A percentile compares a stretch with the other conserved stretches of the same genome.
These are phyloP conservation scores for Aspergillus costaricaensis DNA, from an alignment of 2,329 filamentous ascomycete genomes.

Conservation along the genomic window DNA sequence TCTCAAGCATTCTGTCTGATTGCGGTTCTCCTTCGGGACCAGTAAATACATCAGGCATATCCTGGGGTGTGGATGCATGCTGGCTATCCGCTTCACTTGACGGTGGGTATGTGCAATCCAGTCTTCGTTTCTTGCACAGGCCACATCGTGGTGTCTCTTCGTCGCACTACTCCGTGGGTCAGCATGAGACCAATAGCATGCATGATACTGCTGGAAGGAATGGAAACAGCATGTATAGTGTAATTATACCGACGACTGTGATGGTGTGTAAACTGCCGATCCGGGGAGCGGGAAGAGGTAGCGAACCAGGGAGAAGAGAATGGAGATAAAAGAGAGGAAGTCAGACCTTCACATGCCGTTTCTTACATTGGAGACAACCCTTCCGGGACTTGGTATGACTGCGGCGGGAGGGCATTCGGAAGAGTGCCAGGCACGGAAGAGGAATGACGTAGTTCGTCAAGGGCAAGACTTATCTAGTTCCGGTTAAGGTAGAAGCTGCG, in stretches of 20 bases:
- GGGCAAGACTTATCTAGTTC: not conserved
- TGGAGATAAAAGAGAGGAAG: not conserved
- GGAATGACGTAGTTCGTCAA: conserved; percentile 1
- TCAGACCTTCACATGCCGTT: conserved; percentile 42
- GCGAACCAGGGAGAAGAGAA: not conserved
- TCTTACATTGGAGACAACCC: conserved; percentile 43
- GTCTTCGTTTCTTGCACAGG: conserved; percentile 39
- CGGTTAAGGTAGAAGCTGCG: no score
- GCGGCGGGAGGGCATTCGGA: conserved; percentile 34
- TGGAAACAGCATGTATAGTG: not conserved
- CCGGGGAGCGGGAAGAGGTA: not conserved
- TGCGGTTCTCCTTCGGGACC: conserved; percentile 15
- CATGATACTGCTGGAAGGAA: not conserved
- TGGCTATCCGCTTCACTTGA: conserved; percentile 29
- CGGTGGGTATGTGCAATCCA: conserved; percentile 39
- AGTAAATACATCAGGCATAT: conserved; percentile 16
- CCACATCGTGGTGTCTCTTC: conserved; percentile 39
- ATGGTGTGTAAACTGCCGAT: not conserved
- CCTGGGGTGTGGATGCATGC: conserved; percentile 23
- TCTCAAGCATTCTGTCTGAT: conserved; percentile 35
- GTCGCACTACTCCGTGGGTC: conserved; percentile 34
- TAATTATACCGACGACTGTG: conserved; percentile 5
- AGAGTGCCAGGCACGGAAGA: not conserved
- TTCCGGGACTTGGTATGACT: conserved; percentile 44
- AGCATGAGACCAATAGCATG: not conserved